Evolutionary conservation across 352 stramenopile genomes (phyloP).

Genomic region (Phytopythium ostracodes): DNA sequence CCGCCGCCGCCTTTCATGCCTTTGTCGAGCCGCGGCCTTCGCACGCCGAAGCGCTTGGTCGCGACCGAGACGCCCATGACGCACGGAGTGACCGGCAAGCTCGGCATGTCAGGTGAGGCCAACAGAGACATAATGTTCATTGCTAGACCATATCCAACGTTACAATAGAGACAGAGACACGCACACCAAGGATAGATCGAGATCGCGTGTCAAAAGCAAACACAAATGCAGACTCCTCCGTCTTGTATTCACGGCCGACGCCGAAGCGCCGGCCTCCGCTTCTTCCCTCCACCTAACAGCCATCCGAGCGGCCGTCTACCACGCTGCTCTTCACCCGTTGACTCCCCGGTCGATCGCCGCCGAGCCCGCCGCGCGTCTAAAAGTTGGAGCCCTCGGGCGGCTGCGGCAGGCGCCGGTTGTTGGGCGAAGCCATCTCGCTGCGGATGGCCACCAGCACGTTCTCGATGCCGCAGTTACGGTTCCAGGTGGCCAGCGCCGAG

Average conservation of each 20-base stretch:
- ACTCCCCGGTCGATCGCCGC: background rate
- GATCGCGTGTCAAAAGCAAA: too few relatives aligned
- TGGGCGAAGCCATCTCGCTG: slow-evolving; percentile 85
- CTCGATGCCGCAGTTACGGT: slow-evolving; percentile 89
- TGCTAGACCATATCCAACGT: background rate
- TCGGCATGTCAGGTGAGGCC: background rate
- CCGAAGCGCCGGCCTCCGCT: background rate
- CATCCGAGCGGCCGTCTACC: background rate
- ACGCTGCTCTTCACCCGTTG: background rate
- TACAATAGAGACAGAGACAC: background rate
- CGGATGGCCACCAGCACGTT: slow-evolving; percentile 87
- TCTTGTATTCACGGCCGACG: slow-evolving; percentile 5
- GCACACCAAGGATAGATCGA: too few relatives aligned
- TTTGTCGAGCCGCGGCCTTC: background rate
- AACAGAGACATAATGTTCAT: too few relatives aligned
- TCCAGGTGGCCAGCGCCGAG: slow-evolving; percentile 66
- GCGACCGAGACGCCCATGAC: slow-evolving; percentile 3
- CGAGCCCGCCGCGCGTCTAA: slow-evolving; percentile 45
- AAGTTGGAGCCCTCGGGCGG: slow-evolving; percentile 89
- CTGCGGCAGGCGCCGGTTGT: slow-evolving; percentile 89
- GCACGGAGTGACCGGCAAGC: background rate
- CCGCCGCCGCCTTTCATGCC: background rate
- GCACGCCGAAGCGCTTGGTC: slow-evolving; percentile 2
- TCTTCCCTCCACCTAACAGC: background rate
- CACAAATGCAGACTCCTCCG: slow-evolving; percentile 2